phyloP scores from a whole-genome alignment of 1,284 basidiomycete genomes.

The Gomphus bonarii region DNA sequence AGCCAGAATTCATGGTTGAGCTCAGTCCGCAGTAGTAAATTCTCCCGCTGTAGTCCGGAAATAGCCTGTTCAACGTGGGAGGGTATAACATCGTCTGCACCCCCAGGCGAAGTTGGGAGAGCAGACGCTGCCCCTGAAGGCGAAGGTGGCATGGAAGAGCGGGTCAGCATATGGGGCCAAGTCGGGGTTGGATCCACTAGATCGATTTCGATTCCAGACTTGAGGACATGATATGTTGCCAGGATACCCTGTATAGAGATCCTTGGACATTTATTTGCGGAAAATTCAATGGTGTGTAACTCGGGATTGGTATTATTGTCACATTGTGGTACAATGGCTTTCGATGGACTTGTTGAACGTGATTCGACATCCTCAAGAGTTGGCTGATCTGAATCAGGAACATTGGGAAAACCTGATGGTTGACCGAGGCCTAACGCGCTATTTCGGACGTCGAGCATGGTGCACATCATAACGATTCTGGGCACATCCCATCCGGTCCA shows the following conservation, averaged over 20 bases:
- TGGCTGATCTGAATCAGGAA: neutral
- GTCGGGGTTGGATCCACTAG: slow-evolving; percentile 36
- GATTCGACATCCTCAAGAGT: neutral
- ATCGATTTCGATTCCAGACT: slow-evolving; percentile 52
- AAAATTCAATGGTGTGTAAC: slow-evolving; percentile 14
- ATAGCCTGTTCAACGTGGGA: slow-evolving; percentile 49
- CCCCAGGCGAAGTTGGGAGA: neutral
- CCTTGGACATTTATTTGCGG: slow-evolving; percentile 21
- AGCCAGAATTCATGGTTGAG: slow-evolving; percentile 77
- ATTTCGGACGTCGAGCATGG: slow-evolving; percentile 57
- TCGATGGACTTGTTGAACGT: neutral
- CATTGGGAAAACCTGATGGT: neutral
- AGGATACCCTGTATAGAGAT: slow-evolving; percentile 67
- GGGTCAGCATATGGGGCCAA: slow-evolving; percentile 38
- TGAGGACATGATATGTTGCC: slow-evolving; percentile 54
- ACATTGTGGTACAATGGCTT: neutral
- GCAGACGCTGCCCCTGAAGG: slow-evolving; percentile 13
- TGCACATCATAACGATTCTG: slow-evolving; percentile 60
- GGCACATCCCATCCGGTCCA: slow-evolving; percentile 61
- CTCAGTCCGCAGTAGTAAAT: slow-evolving; percentile 63
- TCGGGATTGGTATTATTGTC: neutral
- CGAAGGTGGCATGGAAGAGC: slow-evolving; percentile 15
- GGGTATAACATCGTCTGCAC: slow-evolving; percentile 22
- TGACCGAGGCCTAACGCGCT: slow-evolving; percentile 22
- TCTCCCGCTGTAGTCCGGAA: slow-evolving; percentile 59